A percentile compares a stretch with the other conserved stretches of the same genome.
phyloP scores from a whole-genome alignment of 768 basidiomycete genomes.

The Boletus tylopilopsis region DNA sequence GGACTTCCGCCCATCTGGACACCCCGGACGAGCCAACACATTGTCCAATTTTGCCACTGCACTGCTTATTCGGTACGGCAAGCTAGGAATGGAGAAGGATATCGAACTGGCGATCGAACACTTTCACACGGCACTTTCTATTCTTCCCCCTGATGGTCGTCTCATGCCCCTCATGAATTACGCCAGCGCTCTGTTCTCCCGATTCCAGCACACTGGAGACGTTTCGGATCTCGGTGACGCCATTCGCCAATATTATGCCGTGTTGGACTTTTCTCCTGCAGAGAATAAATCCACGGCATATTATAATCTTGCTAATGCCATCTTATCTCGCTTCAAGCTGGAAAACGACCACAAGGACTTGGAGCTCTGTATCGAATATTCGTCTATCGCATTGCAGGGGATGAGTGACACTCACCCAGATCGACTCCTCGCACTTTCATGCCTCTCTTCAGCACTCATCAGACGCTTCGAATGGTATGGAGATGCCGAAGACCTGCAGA shows the following conservation, averaged over 20 bases:
- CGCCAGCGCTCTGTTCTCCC: slow-evolving; percentile 27
- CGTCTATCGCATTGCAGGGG: slow-evolving; percentile 13
- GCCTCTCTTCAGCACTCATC: slow-evolving; percentile 23
- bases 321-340: slow-evolving; percentile 28
- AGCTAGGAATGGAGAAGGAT: slow-evolving; percentile 21
- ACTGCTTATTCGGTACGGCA: slow-evolving; percentile 26
- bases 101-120: slow-evolving; percentile 28
- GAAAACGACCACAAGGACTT: slow-evolving; percentile 18
- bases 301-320: slow-evolving; percentile 31
- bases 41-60: slow-evolving; percentile 30
- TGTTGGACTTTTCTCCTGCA: slow-evolving; percentile 15
- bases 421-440: slow-evolving; percentile 14
- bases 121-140: slow-evolving; percentile 20
- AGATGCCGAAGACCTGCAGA: slow-evolving; percentile 24
- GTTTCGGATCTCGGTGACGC: slow-evolving; percentile 21
- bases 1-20: slow-evolving; percentile 23
- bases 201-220: slow-evolving; percentile 22
- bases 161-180: slow-evolving; percentile 26
- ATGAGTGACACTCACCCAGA: slow-evolving; percentile 18
- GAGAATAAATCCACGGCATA: slow-evolving; percentile 19
- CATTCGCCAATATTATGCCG: slow-evolving; percentile 21
- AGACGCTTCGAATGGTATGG: slow-evolving; percentile 18
- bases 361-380: slow-evolving; percentile 21
- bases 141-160: slow-evolving; percentile 18
- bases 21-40: slow-evolving; percentile 22